Evolutionary conservation across 768 basidiomycete genomes (phyloP).

Genomic region (Strobilomyces dryophilus): DNA sequence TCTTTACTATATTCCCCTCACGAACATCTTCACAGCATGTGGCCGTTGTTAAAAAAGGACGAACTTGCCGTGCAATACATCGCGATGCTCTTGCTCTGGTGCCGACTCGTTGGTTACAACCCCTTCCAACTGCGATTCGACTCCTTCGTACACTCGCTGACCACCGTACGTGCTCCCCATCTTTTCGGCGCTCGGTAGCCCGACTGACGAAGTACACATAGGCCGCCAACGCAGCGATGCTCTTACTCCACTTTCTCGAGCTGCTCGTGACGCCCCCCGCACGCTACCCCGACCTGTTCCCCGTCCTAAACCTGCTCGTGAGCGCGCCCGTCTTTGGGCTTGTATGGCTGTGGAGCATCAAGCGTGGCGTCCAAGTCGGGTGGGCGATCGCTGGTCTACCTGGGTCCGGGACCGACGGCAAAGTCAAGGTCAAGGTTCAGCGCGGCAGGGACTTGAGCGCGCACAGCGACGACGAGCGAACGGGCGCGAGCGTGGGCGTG

Average conservation of each 20-base stretch:
- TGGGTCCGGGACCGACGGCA: conserved; percentile 11
- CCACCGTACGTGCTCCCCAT: conserved; percentile 38
- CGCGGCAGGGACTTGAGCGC: neutral
- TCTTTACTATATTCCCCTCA: neutral
- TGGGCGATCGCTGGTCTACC: conserved; percentile 72
- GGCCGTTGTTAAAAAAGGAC: conserved; percentile 81
- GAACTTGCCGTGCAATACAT: conserved; percentile 73
- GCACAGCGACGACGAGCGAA: conserved; percentile 8
- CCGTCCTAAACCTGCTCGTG: conserved; percentile 80
- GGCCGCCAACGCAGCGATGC: conserved; percentile 54
- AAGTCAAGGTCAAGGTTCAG: neutral
- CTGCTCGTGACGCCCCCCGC: conserved; percentile 55
- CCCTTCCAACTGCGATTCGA: conserved; percentile 45
- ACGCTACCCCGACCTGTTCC: conserved; percentile 80
- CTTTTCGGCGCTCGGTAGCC: no score
- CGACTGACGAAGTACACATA: conserved; percentile 16
- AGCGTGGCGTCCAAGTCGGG: conserved; percentile 69
- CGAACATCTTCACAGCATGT: conserved; percentile 64
- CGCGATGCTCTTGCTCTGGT: conserved; percentile 71
- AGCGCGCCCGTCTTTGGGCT: conserved; percentile 77
- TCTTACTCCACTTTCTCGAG: conserved; percentile 63
- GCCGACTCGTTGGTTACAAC: conserved; percentile 73
- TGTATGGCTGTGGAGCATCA: conserved; percentile 89
- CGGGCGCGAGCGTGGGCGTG: no score
- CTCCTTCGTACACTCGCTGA: conserved; percentile 51